These are phyloP conservation scores for Umbellularia californica DNA, from an alignment of 164 flowering plant genomes.

Conservation along the genomic window DNA sequence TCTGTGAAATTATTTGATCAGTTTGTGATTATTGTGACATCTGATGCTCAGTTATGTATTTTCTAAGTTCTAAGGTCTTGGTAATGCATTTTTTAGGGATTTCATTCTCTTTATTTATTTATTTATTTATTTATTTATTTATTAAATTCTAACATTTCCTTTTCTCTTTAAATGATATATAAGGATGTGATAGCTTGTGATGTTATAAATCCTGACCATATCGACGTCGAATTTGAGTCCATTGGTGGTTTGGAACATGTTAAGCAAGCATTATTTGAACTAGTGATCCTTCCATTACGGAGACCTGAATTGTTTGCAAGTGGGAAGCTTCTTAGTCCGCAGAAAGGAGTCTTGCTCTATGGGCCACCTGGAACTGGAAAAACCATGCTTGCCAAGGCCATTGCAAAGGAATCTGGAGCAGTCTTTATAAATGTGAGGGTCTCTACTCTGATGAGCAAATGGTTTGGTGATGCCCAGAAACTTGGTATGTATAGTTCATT, in stretches of 20 bases:
- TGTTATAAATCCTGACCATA: conserved; percentile 81
- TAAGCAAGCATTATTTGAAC: conserved; percentile 62
- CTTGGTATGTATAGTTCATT: conserved; percentile 46
- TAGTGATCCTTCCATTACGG: conserved; percentile 69
- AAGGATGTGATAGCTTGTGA: conserved; percentile 95
- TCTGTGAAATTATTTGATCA: too few relatives aligned
- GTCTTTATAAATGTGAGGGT: conserved; percentile 83
- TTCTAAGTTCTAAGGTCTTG: neutral
- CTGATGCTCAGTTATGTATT: too few relatives aligned
- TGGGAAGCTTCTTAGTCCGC: conserved; percentile 75
- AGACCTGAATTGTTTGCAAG: conserved; percentile 76
- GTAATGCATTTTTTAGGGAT: neutral
- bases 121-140: neutral
- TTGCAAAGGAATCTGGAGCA: conserved; percentile 88
- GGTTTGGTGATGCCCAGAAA: conserved; percentile 96
- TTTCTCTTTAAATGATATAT: neutral
- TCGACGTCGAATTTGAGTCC: conserved; percentile 71
- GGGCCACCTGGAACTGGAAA: conserved; percentile 27
- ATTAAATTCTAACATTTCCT: neutral
- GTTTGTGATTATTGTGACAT: too few relatives aligned
- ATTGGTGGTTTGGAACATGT: conserved; percentile 79
- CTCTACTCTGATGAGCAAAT: conserved; percentile 88
- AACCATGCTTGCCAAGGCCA: conserved; percentile 63
- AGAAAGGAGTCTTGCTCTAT: conserved; percentile 68
- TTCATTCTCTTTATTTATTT: neutral